These are phyloP conservation scores for Astrephomene gubernaculifera DNA, from an alignment of 139 green algal species.

Conservation along the genomic window DNA sequence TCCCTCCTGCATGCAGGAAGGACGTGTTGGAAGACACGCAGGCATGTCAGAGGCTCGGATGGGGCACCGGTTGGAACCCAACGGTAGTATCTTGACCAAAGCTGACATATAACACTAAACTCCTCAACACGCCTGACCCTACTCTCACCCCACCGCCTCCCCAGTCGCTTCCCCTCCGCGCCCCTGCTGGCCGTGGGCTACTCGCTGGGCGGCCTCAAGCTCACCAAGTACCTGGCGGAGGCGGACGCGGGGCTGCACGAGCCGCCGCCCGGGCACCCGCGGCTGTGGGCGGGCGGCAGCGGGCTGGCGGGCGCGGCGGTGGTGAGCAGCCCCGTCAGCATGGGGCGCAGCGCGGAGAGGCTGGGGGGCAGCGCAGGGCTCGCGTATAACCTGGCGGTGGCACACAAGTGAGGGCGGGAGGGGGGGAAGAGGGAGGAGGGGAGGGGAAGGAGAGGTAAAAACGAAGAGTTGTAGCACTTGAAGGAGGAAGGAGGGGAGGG, in stretches of 20 bases:
- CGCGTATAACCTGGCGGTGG: slow-evolving; percentile 74
- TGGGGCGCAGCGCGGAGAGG: slow-evolving; percentile 47
- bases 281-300: slow-evolving; percentile 51
- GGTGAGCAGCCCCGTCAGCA: slow-evolving; percentile 66
- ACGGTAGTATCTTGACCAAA: too few relatives aligned
- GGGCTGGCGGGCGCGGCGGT: slow-evolving; percentile 66
- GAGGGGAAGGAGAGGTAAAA: not conserved
- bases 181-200: slow-evolving; percentile 77
- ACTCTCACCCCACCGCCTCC: not conserved
- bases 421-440: not conserved
- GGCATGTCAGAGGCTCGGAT: too few relatives aligned
- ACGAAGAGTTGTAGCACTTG: too few relatives aligned
- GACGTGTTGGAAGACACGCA: too few relatives aligned
- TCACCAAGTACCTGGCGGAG: slow-evolving; percentile 83
- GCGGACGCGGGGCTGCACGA: slow-evolving; percentile 65
- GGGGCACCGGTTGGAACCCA: too few relatives aligned
- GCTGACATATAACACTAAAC: too few relatives aligned
- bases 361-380: slow-evolving; percentile 50
- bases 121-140: not conserved
- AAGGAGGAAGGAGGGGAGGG: not conserved
- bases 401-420: not conserved
- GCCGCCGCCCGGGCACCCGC: not conserved
- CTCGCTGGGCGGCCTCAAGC: slow-evolving; percentile 77
- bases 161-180: slow-evolving; percentile 67
- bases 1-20: too few relatives aligned